Base-by-base conservation (phyloP, 495 filamentous ascomycete species). In the Hypoxylon lenormandii region DNA sequence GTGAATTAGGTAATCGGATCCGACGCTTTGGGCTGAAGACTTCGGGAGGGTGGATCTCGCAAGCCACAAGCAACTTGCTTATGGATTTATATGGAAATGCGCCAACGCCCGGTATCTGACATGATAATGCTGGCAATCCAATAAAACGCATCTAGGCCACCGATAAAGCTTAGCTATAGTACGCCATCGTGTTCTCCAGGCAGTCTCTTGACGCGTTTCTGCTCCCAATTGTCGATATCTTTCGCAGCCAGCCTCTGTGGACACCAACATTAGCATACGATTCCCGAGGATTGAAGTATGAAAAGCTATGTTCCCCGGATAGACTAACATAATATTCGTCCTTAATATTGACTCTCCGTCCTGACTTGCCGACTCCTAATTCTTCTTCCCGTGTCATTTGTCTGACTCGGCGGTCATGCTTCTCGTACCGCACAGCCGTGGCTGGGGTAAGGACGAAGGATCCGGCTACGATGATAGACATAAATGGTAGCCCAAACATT, bases 191-290 rank as follows among this genome's bases (percentile, higher is more conserved):
- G 87, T 79, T 99, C 96, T 12, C 96, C 96, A 23, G 89, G 83
- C 57, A 98, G 85, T 71, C 96, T 83, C 80, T 94, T 86, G 12
- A 98, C 92, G 49, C 96, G 86, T 77, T 92, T 95, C 75, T 97
- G 93, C 76, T 99, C 96, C 96, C 96, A 99, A 71, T 92, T 85
- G 72, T 98, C 94, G 51, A 97, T 74, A 77, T 98, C 94, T 79
- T 97, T 96, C 26, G 89, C 90, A 65, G 94, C 90, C 13, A 97
- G 82, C 79, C 90, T 89, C 94, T 97, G 76, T 65, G 36, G 37
- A 60, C 15, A 46, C 16, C 18, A 23, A 48, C 2, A 28, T 58
- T 42, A 65, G 64, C 13, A 70, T 28, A 54, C 16, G 43, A 13
- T 18, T 37, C 52, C 0, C 4, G 30, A 49, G 8, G 7, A 52